phyloP scores from a whole-genome alignment of 2,329 filamentous ascomycete genomes.

The Diaporthe batatas region DNA sequence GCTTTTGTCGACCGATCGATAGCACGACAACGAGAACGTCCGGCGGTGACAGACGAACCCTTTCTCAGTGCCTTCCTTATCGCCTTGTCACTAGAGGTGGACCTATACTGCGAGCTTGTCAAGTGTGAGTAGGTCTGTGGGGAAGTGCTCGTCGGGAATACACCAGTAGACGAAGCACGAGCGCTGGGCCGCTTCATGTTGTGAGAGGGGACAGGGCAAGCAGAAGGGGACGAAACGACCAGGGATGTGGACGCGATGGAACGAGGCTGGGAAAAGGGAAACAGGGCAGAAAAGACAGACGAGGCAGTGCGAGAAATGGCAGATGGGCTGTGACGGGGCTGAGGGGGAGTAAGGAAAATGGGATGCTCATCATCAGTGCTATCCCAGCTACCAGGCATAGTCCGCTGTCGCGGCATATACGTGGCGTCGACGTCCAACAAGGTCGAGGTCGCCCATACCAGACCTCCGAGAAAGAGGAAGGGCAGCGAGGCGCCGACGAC shows the following conservation, averaged over 20 bases:
- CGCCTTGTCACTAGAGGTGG: background rate
- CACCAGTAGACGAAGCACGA: constrained; percentile 25
- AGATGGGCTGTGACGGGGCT: background rate
- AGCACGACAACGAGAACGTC: constrained; percentile 5
- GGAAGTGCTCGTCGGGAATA: constrained; percentile 17
- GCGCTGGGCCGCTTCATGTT: background rate
- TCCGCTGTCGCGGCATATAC: constrained; percentile 12
- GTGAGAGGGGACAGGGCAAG: background rate
- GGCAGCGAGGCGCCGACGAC: constrained; percentile 5
- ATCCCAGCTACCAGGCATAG: constrained; percentile 21
- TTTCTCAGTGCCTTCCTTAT: background rate
- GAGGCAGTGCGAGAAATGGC: background rate
- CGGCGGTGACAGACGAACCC: constrained; percentile 5
- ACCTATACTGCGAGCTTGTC: constrained; percentile 27
- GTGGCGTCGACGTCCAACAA: background rate
- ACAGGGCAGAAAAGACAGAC: background rate
- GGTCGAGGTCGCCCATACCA: constrained; percentile 14
- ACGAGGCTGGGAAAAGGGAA: background rate
- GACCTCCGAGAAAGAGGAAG: background rate
- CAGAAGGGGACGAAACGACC: background rate
- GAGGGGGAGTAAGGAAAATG: background rate
- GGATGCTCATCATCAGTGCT: constrained; percentile 9
- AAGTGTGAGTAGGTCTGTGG: background rate
- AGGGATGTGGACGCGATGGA: constrained; percentile 1
- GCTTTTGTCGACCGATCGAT: constrained; percentile 30